Conservation (phyloP, 169 alveolate species). For the Plasmodium vinckei region DNA sequence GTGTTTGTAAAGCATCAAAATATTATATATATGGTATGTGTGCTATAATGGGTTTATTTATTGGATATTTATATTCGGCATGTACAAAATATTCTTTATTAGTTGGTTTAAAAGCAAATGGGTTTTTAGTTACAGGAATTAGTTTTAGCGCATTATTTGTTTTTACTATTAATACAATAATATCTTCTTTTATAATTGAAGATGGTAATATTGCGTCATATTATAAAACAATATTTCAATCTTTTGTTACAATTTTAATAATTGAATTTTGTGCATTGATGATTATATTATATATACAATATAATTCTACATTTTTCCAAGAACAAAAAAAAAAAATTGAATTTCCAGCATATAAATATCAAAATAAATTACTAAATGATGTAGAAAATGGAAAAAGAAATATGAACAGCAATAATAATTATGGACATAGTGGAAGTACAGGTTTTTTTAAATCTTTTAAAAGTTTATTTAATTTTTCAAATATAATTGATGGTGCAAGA, state of each 20-base stretch:
- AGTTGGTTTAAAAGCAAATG: constrained; percentile 13
- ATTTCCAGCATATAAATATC: background rate
- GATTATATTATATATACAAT: constrained; percentile 19
- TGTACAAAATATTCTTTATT: constrained; percentile 55
- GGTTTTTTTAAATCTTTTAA: background rate
- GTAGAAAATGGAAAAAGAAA: constrained; percentile 33
- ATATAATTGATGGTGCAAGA: constrained; percentile 24
- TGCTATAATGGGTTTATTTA: constrained; percentile 33
- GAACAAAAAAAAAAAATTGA: constrained; percentile 34
- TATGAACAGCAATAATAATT: background rate
- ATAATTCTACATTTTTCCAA: constrained; percentile 19
- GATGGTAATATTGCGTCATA: constrained; percentile 29
- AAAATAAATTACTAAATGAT: background rate
- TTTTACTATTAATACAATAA: constrained; percentile 16
- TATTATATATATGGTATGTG: constrained; percentile 24
- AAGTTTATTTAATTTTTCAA: constrained; percentile 38
- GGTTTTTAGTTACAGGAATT: constrained; percentile 50
- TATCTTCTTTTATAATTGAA: constrained; percentile 56
- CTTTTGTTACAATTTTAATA: constrained; percentile 13
- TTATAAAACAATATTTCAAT: constrained; percentile 26
- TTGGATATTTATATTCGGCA: constrained; percentile 53
- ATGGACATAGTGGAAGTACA: background rate
- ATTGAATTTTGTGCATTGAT: constrained; percentile 5
- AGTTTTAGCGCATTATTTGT: constrained; percentile 54
- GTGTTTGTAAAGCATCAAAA: constrained; percentile 38